Evolutionary conservation across 2,329 filamentous ascomycete genomes (phyloP).

Genomic region (Epichloe aotearoae): DNA sequence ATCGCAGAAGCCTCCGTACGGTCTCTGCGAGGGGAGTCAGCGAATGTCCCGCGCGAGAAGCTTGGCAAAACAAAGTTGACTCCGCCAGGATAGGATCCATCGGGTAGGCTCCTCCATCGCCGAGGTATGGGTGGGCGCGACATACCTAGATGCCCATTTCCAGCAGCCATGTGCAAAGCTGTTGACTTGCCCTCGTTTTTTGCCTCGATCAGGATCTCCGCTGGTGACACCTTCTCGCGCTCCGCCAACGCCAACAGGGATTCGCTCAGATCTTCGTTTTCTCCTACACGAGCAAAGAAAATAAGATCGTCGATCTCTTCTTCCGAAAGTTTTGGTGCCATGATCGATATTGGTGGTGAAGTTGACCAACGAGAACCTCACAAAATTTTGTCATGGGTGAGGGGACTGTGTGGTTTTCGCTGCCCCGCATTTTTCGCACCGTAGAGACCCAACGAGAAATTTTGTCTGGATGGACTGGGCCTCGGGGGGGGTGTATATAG

Average conservation of each 20-base stretch:
- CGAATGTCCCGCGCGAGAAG: too few species aligned
- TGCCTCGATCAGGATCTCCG: slow-evolving; percentile 55
- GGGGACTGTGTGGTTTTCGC: slow-evolving; percentile 24
- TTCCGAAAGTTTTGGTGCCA: slow-evolving; percentile 47
- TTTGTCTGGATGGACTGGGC: neutral
- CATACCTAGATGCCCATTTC: slow-evolving; percentile 74
- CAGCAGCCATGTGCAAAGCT: slow-evolving; percentile 81
- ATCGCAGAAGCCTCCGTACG: slow-evolving; percentile 29
- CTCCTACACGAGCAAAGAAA: slow-evolving; percentile 71
- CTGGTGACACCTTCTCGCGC: slow-evolving; percentile 44
- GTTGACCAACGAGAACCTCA: slow-evolving; percentile 14
- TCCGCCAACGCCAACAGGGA: slow-evolving; percentile 45
- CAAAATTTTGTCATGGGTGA: slow-evolving; percentile 13
- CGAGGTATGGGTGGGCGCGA: neutral
- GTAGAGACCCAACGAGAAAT: slow-evolving; percentile 9
- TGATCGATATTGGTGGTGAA: slow-evolving; percentile 11
- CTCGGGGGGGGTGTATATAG: neutral
- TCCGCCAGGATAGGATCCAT: too few species aligned
- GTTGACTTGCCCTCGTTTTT: slow-evolving; percentile 67
- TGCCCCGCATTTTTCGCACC: slow-evolving; percentile 24
- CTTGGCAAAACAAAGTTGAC: neutral
- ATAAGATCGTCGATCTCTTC: slow-evolving; percentile 87
- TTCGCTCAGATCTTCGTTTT: slow-evolving; percentile 52
- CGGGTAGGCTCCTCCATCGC: neutral
- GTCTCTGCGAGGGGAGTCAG: slow-evolving; percentile 23